phyloP scores from a whole-genome alignment of 2,329 filamentous ascomycete species.

The Monilinia aucupariae region DNA sequence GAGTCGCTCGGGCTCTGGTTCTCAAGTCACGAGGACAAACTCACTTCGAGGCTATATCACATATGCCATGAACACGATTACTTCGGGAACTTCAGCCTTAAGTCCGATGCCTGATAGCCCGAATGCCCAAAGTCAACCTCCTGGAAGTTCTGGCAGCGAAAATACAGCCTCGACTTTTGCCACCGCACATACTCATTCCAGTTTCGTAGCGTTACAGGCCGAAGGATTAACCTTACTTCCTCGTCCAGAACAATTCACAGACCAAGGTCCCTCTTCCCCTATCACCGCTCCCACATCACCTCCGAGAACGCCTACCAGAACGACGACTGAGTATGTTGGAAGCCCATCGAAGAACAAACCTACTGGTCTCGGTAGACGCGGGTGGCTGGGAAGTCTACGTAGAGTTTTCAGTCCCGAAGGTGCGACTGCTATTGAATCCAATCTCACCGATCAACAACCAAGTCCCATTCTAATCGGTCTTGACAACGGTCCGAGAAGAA shows the following conservation, averaged over 20 bases:
- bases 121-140: conserved; percentile 16
- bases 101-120: conserved; percentile 24
- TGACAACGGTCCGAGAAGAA: conserved; percentile 34
- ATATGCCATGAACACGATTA: conserved; percentile 30
- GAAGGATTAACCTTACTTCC: conserved; percentile 33
- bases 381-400: conserved; percentile 63
- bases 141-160: conserved; percentile 28
- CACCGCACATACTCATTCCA: conserved; percentile 33
- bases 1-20: conserved; percentile 31
- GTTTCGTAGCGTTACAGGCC: conserved; percentile 29
- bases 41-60: conserved; percentile 32
- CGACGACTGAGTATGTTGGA: conserved; percentile 36
- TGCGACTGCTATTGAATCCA: not conserved
- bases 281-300: conserved; percentile 11
- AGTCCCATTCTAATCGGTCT: conserved; percentile 28
- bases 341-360: conserved; percentile 55
- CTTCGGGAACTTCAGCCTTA: conserved; percentile 20
- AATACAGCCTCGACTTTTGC: conserved; percentile 26
- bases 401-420: conserved; percentile 25
- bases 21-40: conserved; percentile 30
- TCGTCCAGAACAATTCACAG: conserved; percentile 19
- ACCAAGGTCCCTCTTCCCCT: not conserved
- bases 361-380: conserved; percentile 19
- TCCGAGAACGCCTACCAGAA: conserved; percentile 22
- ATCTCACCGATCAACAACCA: conserved; percentile 17